phyloP scores from a whole-genome alignment of 2,329 filamentous ascomycete genomes.

The Alternaria tenuissima region DNA sequence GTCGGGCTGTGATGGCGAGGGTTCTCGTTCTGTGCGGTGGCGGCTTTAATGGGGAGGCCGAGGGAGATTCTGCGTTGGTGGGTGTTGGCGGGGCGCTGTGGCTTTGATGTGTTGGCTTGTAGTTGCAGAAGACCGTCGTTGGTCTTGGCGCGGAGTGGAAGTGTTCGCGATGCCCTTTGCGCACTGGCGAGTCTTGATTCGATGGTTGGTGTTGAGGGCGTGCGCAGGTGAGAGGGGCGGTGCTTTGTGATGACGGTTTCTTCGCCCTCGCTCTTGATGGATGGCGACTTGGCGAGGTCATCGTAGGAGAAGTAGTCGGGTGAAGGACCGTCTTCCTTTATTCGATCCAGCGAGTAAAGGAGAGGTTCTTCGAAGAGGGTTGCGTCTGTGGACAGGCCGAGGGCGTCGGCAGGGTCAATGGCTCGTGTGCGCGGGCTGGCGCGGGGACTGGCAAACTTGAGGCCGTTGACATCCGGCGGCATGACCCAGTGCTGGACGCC shows the following conservation, averaged over 20 bases:
- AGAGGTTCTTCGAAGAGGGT: constrained; percentile 33
- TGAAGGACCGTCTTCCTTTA: constrained; percentile 18
- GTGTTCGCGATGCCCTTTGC: constrained; percentile 17
- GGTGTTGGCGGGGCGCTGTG: constrained; percentile 13
- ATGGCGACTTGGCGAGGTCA: constrained; percentile 18
- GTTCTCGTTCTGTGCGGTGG: constrained; percentile 10
- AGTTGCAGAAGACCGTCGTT: constrained; percentile 34
- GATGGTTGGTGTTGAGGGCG: constrained; percentile 25
- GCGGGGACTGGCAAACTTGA: constrained; percentile 27
- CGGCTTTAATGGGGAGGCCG: constrained; percentile 28
- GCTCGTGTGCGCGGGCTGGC: constrained; percentile 16
- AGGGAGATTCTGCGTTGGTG: constrained; percentile 35
- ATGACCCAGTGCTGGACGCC: constrained; percentile 23
- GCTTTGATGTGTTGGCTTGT: constrained; percentile 26
- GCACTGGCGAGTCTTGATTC: constrained; percentile 21
- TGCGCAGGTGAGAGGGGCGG: constrained; percentile 25
- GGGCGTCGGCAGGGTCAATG: constrained; percentile 20
- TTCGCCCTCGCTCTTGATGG: constrained; percentile 18
- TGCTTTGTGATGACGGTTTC: constrained; percentile 20
- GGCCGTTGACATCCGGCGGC: constrained; percentile 17
- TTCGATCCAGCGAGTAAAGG: constrained; percentile 28
- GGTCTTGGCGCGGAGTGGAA: constrained; percentile 27
- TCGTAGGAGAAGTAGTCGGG: constrained; percentile 23
- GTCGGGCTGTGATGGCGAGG: constrained; percentile 12
- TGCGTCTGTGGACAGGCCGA: constrained; percentile 25